These are phyloP conservation scores for Yamadazyma sp. DNA, from an alignment of 805 yeast genomes.

Conservation along the genomic window DNA sequence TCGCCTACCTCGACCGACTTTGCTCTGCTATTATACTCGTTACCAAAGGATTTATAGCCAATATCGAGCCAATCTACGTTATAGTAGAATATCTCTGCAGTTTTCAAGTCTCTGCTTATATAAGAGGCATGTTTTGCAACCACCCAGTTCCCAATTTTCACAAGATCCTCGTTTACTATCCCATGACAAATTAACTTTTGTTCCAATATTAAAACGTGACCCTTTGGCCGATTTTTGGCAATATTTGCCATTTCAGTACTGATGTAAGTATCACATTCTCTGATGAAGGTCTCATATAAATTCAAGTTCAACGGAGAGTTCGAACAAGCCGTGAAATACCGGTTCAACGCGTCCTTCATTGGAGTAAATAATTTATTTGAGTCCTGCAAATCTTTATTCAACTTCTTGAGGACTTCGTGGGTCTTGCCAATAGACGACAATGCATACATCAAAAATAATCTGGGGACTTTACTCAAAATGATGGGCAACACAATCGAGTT, in stretches of 20 bases:
- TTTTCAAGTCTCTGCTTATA: conserved; percentile 45
- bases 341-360: conserved; percentile 51
- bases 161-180: conserved; percentile 47
- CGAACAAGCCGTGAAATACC: conserved; percentile 48
- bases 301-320: conserved; percentile 56
- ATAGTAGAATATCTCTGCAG: conserved; percentile 58
- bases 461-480: conserved; percentile 65
- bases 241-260: conserved; percentile 28
- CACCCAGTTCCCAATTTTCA: conserved; percentile 41
- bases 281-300: conserved; percentile 58
- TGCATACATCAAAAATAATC: conserved; percentile 65
- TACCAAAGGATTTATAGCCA: conserved; percentile 7
- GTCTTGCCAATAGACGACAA: conserved; percentile 66
- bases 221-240: conserved; percentile 22
- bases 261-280: conserved; percentile 51
- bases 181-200: conserved; percentile 64
- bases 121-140: conserved; percentile 48
- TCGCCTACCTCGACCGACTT: neutral
- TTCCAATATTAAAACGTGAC: conserved; percentile 50
- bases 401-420: conserved; percentile 54
- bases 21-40: conserved; percentile 1
- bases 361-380: conserved; percentile 45
- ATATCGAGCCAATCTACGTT: conserved; percentile 64
- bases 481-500: conserved; percentile 56
- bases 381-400: conserved; percentile 50